Conservation (phyloP, 1,284 basidiomycete species). For the Apiotrichum akiyoshidainum region DNA sequence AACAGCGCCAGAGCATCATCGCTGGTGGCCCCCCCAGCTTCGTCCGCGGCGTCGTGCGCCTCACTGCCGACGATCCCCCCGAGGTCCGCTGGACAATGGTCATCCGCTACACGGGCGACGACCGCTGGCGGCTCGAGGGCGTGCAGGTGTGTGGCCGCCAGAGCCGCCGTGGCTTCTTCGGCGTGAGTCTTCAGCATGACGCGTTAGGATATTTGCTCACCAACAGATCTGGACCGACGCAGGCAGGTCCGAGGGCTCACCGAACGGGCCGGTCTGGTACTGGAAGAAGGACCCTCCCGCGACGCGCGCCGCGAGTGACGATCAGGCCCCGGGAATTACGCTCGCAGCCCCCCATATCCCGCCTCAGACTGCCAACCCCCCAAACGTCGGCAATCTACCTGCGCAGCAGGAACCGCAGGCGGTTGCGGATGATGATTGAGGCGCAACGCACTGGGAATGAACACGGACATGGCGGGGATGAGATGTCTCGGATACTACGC, state of each 20-base stretch:
- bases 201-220: not conserved
- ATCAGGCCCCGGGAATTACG: not conserved
- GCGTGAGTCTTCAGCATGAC: conserved; percentile 27
- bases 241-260: conserved; percentile 31
- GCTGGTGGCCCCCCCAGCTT: not conserved
- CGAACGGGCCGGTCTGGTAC: conserved; percentile 43
- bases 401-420: too few species aligned
- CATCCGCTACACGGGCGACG: conserved; percentile 39
- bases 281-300: conserved; percentile 20
- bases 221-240: conserved; percentile 40
- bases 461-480: too few species aligned
- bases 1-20: not conserved
- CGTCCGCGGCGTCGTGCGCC: conserved; percentile 22
- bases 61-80: conserved; percentile 45
- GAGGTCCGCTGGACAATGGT: conserved; percentile 46
- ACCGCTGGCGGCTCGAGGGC: conserved; percentile 27
- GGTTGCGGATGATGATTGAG: too few species aligned
- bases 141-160: conserved; percentile 44
- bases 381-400: too few species aligned
- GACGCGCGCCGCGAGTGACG: not conserved
- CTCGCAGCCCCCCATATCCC: too few species aligned
- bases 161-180: conserved; percentile 40
- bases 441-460: too few species aligned
- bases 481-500: too few species aligned
- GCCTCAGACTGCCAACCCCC: too few species aligned